Base-by-base conservation (phyloP, 2,329 filamentous ascomycete species). In the Trichoderma arundinaceum region DNA sequence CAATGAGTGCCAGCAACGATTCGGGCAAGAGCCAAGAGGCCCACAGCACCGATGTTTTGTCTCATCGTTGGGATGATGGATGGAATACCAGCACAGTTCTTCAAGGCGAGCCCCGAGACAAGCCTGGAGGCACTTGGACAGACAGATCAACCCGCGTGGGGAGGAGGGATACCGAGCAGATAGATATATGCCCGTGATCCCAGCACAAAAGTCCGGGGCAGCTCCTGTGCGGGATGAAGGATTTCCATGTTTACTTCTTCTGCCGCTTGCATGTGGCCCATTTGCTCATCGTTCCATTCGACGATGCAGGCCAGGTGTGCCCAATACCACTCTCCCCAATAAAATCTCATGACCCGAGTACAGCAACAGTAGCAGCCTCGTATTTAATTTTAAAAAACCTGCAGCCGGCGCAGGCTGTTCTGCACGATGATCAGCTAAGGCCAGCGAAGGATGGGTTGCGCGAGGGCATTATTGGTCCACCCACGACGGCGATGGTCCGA, bases 1-100 rank as follows among this genome's bases (percentile, higher is more conserved):
- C 72, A 74, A n/a, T 62, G 48, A 12, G 66, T 52, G 38, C 58
- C 71, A 7, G 49, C 65, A 19, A 67, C 71, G 53, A 69, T 17
- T 10, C 61, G 63, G 13, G 66, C 60, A 38, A 73, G 65, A 61
- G 70, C 71, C 68, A 71, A 35, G 8, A 66, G 44, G 65, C 65
- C 39, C 44, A 57, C 43, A 46, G 59, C 43, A 28, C 52, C 41
- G 41, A 61, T 19, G 19, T 46, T 32, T 17, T 66, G 51, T 52
- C 52, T 66, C 65, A 60, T 60, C 39, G 33, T 41, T 17, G 57
- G 35, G 38, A 19, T 12, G 48, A 17, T n/a, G 33, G n/a, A 48
- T 51, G 32, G 35, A 22, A 35, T 19, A 17, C 10, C 4, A 32
- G 13, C 13, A 15, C 17, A 28, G n/a, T 41, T 57, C 39, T 41